Evolutionary conservation across 1,284 basidiomycete species (phyloP).

Genomic region (Mycena sp.): DNA sequence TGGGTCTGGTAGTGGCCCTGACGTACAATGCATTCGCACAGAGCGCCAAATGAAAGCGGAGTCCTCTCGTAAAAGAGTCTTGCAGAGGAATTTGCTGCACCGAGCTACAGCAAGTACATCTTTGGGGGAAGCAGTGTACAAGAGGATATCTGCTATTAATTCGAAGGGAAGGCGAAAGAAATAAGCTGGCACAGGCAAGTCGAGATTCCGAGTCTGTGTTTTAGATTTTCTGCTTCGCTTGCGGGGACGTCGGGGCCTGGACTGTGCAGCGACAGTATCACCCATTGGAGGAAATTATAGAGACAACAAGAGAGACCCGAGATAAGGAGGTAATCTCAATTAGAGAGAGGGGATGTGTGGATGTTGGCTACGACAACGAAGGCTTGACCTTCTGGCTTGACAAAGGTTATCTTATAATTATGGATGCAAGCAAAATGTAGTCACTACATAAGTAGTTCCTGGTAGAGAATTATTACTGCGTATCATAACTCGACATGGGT

Average conservation of each 20-base stretch:
- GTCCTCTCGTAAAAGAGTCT: conserved; percentile 51
- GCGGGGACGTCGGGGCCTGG: conserved; percentile 3
- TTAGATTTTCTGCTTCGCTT: conserved; percentile 14
- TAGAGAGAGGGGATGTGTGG: no score
- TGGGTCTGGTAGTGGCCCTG: conserved; percentile 55
- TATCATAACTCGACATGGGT: conserved; percentile 20
- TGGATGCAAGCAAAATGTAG: no score
- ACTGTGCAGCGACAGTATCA: no score
- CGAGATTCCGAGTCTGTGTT: not conserved
- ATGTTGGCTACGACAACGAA: no score
- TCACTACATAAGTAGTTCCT: no score
- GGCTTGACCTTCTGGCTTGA: no score
- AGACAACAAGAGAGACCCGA: no score
- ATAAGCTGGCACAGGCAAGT: not conserved
- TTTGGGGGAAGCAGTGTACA: conserved; percentile 32
- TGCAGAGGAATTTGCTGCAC: conserved; percentile 41
- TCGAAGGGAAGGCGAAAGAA: conserved; percentile 34
- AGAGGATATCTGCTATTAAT: conserved; percentile 35
- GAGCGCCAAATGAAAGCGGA: conserved; percentile 61
- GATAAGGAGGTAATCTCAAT: no score
- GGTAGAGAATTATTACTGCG: no score
- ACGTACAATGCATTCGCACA: conserved; percentile 47
- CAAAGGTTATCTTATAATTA: no score
- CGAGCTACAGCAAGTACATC: conserved; percentile 36
- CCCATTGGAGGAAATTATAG: no score